Base-by-base conservation (phyloP, 345 rosid species). In the Citrus inodora region DNA sequence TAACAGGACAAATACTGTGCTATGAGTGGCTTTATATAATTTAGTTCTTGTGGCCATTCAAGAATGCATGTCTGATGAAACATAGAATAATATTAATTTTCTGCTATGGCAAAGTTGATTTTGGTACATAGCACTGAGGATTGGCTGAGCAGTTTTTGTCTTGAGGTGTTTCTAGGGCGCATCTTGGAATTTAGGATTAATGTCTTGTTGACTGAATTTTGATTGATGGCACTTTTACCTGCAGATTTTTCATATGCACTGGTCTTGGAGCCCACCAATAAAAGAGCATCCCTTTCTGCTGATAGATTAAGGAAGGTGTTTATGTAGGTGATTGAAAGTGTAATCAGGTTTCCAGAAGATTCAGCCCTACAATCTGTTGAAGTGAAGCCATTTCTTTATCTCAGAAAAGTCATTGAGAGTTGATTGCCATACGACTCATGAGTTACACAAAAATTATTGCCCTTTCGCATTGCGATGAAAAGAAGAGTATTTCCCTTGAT, bases 191-290 rank as follows among this genome's bases (percentile, higher is more conserved):
- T 35, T 51, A 6, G 62, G 13, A 19, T 16, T 13, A 55, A 4
- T 76, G 1, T 38, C 51, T 68, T 27, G 7, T 8, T 60, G 9
- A 17, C 24, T 48, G 63, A 22, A 55, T 55, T 68, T 63, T 21
- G 55, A 53, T 68, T 63, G 48, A 67, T 73, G 70, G 37, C 11
- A 59, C 67, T 76, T 60, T 48, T 32, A 5, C 17, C 22, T 85
- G 88, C 93, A 96, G 99, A 96, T 88, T 96, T 94, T 80, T 79
- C 53, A 61, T 82, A 92, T 71, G 98, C 99, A 7, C 87, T 93
- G 67, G 95, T 97, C 71, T 92, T 97, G 27, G 99, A 97, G 84
- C 99, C 99, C 71, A 94, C 94, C 84, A 96, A 96, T 79, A 94
- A 92, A 85, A 82, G 97, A 83, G 99, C 98, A 35, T 70, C 95